Evolutionary conservation across 2,329 filamentous ascomycete genomes (phyloP).

Genomic region (Trichoderma hamatum): DNA sequence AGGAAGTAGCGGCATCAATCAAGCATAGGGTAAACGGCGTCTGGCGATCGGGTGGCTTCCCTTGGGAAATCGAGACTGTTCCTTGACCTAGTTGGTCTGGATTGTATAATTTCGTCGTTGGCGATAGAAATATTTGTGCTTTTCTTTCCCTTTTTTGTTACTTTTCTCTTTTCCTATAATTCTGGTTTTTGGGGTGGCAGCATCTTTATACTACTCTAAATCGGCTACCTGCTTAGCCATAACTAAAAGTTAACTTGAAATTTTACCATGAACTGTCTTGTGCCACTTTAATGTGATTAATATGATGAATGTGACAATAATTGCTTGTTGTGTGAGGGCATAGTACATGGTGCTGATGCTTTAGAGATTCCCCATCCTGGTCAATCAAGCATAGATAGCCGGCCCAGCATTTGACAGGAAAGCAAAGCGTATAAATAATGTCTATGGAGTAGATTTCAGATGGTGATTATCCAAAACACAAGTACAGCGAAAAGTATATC

Average conservation of each 20-base stretch:
- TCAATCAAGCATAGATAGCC: neutral
- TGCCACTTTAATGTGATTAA: neutral
- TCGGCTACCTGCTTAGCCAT: conserved; percentile 16
- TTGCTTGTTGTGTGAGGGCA: neutral
- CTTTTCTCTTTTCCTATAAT: neutral
- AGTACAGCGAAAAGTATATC: too few relatives aligned
- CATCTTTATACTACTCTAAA: neutral
- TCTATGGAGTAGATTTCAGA: neutral
- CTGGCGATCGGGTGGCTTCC: conserved; percentile 11
- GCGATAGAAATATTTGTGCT: neutral
- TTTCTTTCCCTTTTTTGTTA: neutral
- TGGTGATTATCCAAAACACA: too few relatives aligned
- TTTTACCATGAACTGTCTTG: neutral
- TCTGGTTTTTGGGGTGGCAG: neutral
- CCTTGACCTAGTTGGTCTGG: neutral
- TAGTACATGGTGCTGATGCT: neutral
- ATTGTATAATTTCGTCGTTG: conserved; percentile 4
- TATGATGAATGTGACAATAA: neutral
- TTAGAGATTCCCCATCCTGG: neutral
- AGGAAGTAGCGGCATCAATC: conserved; percentile 20
- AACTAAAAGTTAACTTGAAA: neutral
- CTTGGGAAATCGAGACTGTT: conserved; percentile 4
- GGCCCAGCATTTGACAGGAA: neutral
- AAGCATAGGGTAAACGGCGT: conserved; percentile 18
- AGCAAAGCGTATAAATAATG: neutral